These are phyloP conservation scores for Picea sitchensis DNA, from an alignment of 75 land plant genomes.

Conservation along the genomic window DNA sequence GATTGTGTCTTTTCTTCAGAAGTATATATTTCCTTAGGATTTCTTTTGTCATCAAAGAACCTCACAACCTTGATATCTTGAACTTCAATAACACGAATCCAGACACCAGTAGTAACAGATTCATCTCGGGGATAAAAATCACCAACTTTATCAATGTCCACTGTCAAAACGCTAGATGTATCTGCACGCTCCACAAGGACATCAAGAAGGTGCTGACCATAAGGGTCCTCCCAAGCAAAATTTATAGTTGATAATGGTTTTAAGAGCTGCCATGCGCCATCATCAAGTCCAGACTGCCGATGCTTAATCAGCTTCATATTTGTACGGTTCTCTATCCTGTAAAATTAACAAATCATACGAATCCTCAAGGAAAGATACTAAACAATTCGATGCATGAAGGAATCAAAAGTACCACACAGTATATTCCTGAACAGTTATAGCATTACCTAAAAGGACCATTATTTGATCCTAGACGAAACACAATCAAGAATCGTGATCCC, in stretches of 20 bases:
- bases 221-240: conserved; percentile 89
- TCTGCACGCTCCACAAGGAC: conserved; percentile 20
- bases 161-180: conserved; percentile 16
- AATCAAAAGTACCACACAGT: background rate
- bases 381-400: background rate
- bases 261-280: conserved; percentile 60
- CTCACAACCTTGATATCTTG: conserved; percentile 54
- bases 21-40: background rate
- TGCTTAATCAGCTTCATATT: conserved; percentile 22
- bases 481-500: conserved; percentile 89
- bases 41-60: conserved; percentile 34
- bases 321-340: conserved; percentile 92
- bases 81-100: conserved; percentile 44
- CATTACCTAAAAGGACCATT: conserved; percentile 87
- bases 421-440: background rate
- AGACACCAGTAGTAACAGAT: conserved; percentile 17
- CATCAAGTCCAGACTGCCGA: conserved; percentile 76
- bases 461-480: conserved; percentile 69
- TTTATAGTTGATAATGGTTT: conserved; percentile 60
- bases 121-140: conserved; percentile 17
- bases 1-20: conserved; percentile 24
- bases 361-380: background rate
- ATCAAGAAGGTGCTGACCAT: conserved; percentile 67
- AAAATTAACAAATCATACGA: background rate
- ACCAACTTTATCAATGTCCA: conserved; percentile 48